Conservation (phyloP, 192 early-diverging fungal genomes). For the Thamnidium elegans region DNA sequence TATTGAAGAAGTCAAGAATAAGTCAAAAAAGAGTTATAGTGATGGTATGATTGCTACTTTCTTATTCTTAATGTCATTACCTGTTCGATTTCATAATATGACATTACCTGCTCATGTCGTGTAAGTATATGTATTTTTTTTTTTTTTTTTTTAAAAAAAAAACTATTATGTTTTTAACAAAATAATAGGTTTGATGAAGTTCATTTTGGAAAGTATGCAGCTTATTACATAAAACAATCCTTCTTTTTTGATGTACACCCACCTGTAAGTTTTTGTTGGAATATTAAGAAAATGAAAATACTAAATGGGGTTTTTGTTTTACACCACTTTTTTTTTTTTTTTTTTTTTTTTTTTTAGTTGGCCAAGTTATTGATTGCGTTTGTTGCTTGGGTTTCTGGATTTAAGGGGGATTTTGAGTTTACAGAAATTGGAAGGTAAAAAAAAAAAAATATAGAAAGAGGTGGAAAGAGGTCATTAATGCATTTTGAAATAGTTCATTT, state of each 20-base stretch:
- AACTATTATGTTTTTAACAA: not conserved
- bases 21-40: not conserved
- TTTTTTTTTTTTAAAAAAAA: no score
- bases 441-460: not conserved
- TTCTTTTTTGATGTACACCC: slow-evolving; percentile 95
- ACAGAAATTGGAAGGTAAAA: slow-evolving; percentile 78
- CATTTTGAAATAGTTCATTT: slow-evolving; percentile 65
- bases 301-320: not conserved
- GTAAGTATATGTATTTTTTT: slow-evolving; percentile 35
- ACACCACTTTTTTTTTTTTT: not conserved
- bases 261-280: slow-evolving; percentile 66
- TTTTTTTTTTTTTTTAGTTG: slow-evolving; percentile 13
- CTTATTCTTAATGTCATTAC: slow-evolving; percentile 34
- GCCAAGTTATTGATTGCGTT: slow-evolving; percentile 39
- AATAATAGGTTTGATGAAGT: slow-evolving; percentile 90
- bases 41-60: slow-evolving; percentile 25
- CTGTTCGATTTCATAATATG: slow-evolving; percentile 44
- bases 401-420: slow-evolving; percentile 89
- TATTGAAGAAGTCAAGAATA: not conserved
- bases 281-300: not conserved
- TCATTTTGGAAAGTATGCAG: slow-evolving; percentile 93
- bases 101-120: slow-evolving; percentile 45
- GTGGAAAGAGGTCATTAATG: not conserved
- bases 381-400: slow-evolving; percentile 75
- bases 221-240: slow-evolving; percentile 74